phyloP scores from a whole-genome alignment of 2,329 filamentous ascomycete genomes.

The Aspergillus sp. region DNA sequence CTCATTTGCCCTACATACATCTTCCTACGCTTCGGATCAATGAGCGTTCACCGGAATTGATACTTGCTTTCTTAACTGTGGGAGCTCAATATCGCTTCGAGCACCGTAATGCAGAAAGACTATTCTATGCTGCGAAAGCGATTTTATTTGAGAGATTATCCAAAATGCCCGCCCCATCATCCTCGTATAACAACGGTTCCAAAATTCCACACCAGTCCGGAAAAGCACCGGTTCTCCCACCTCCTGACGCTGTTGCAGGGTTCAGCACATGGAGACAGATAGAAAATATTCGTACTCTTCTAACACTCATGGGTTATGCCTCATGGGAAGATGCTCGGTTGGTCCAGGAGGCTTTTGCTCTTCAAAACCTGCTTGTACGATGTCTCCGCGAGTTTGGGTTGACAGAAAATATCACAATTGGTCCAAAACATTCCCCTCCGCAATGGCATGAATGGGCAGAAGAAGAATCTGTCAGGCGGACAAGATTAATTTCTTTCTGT shows the following conservation, averaged over 20 bases:
- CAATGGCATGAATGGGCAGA: slow-evolving; percentile 34
- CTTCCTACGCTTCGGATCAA: slow-evolving; percentile 61
- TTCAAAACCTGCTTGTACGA: slow-evolving; percentile 26
- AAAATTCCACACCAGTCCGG: slow-evolving; percentile 12
- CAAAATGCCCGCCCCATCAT: slow-evolving; percentile 12
- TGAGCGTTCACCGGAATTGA: slow-evolving; percentile 62
- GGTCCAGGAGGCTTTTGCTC: slow-evolving; percentile 27
- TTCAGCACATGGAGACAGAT: slow-evolving; percentile 18
- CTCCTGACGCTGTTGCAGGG: slow-evolving; percentile 6
- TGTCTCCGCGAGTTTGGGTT: slow-evolving; percentile 25
- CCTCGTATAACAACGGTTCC: slow-evolving; percentile 11
- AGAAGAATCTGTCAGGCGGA: slow-evolving; percentile 30
- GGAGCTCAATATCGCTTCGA: slow-evolving; percentile 49
- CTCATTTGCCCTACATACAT: slow-evolving; percentile 61
- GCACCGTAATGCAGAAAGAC: slow-evolving; percentile 23
- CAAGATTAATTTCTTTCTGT: slow-evolving; percentile 33
- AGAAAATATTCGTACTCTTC: slow-evolving; percentile 26
- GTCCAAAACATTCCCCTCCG: slow-evolving; percentile 16
- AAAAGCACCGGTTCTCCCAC: slow-evolving; percentile 7
- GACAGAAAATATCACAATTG: slow-evolving; percentile 18
- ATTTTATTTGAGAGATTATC: slow-evolving; percentile 59
- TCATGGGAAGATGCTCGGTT: slow-evolving; percentile 28
- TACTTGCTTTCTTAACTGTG: slow-evolving; percentile 63
- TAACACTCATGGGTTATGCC: slow-evolving; percentile 27
- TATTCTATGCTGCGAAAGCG: slow-evolving; percentile 54